Evolutionary conservation across 495 filamentous ascomycete species (phyloP), one percentile per base, ranked within the genome.

Genomic region (Tuber borchii): DNA sequence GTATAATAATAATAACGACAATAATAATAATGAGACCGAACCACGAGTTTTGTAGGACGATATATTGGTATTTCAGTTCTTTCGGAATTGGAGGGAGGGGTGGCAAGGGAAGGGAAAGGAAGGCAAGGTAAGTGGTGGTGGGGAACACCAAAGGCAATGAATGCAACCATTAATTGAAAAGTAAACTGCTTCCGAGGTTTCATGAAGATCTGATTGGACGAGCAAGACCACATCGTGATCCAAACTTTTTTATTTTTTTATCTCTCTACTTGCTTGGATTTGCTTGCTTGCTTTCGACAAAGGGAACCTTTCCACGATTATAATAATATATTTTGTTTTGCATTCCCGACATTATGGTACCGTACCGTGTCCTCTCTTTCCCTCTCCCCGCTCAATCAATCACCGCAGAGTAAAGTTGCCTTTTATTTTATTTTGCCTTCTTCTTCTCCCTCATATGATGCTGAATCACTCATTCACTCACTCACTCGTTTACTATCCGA

Each of bases 141-240:
- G 56, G 26, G 71, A 74, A 74, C 12, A 79, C 73, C 73, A 71
- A 71, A 74, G 69, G 46, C 71, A 69, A 61, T 42, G 51, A 72
- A 72, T 17, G 39, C 26, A 20, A 20, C 19, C 40, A 42, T 69
- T 37, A 34, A 26, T 65, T 74, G 69, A 44, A 73, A 44, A 51
- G 70, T 65, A 75, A 75, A 65, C 22, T 22, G 48, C 26, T 71
- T 71, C 75, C 56, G 75, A 73, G 46, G 40, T 65, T 37, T 37
- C 56, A 65, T 65, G 56, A 14, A 65, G 56, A 19, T 73, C 26
- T 79, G 69, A 78, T 79, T 79, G 78, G 78, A 42, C 43, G 70
- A 72, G 34, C 70, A 72, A 20, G 73, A 78, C 78, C 72, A 34
- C 78, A 79, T 79, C 72, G 73, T 79, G 76, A 75, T 77, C 72